A percentile compares a stretch with the other conserved stretches of the same genome.
Conservation (phyloP, 331 rosid genomes). For the Prunus yedoensis region DNA sequence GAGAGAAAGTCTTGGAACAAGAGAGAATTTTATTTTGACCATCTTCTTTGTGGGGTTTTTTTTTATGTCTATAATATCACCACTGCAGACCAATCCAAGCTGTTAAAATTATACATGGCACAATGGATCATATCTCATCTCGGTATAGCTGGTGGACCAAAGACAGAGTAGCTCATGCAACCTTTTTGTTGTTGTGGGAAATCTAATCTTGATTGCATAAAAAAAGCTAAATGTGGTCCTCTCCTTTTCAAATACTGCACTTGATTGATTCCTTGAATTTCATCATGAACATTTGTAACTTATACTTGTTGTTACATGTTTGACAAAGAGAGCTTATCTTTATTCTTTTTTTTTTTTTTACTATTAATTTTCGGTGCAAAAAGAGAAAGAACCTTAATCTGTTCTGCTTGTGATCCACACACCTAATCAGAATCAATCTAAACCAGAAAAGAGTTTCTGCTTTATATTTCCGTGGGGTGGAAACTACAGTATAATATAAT, state of each 20-base stretch:
- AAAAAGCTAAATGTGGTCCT: conserved; percentile 27
- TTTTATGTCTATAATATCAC: neutral
- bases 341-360: too few species aligned
- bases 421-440: neutral
- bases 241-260: conserved; percentile 7
- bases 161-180: conserved; percentile 5
- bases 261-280: conserved; percentile 11
- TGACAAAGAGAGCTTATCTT: neutral
- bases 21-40: neutral
- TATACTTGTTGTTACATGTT: conserved; percentile 8
- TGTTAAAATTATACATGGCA: too few species aligned
- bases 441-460: neutral
- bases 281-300: conserved; percentile 31
- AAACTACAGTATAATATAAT: neutral
- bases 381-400: neutral
- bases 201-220: conserved; percentile 15
- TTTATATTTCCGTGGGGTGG: neutral
- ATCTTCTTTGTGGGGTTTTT: neutral
- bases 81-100: neutral
- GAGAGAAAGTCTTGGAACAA: neutral
- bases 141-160: conserved; percentile 8
- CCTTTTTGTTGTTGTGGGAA: conserved; percentile 14
- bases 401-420: too few species aligned
- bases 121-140: too few species aligned
- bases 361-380: too few species aligned